These are phyloP conservation scores for Talaromyces sp. DNA, from an alignment of 2,329 filamentous ascomycete genomes.

Conservation along the genomic window DNA sequence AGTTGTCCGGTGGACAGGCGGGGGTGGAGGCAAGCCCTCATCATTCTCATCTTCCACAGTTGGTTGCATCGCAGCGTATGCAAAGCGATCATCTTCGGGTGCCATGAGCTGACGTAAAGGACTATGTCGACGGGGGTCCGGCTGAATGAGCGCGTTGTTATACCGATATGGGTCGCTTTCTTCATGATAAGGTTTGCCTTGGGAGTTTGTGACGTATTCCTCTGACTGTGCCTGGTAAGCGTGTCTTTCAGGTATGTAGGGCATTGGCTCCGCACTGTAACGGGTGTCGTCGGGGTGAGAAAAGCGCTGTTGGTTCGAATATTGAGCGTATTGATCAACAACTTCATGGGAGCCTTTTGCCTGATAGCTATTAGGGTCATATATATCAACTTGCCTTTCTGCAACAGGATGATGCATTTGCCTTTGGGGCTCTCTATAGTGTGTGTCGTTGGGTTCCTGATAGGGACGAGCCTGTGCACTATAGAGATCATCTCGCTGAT, in stretches of 20 bases:
- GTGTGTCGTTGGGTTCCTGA: constrained; percentile 5
- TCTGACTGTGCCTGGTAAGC: constrained; percentile 1
- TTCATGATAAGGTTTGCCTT: constrained; percentile 6
- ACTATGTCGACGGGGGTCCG: constrained; percentile 33
- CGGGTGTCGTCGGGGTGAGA: not conserved
- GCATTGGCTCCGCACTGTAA: constrained; percentile 11
- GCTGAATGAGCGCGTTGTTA: constrained; percentile 42
- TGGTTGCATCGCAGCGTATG: constrained; percentile 46
- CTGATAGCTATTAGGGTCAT: constrained; percentile 7
- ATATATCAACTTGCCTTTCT: not conserved
- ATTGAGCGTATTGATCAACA: constrained; percentile 8
- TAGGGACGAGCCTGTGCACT: constrained; percentile 6
- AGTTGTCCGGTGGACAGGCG: constrained; percentile 35
- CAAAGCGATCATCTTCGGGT: constrained; percentile 31
- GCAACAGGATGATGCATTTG: constrained; percentile 6
- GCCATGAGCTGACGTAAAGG: constrained; percentile 26
- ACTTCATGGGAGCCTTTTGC: constrained; percentile 2
- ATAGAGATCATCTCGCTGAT: constrained; percentile 13
- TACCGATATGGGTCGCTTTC: constrained; percentile 39
- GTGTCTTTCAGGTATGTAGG: constrained; percentile 3
- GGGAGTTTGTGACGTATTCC: not conserved
- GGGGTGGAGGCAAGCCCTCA: constrained; percentile 34
- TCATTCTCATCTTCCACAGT: constrained; percentile 47
- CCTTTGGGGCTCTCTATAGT: constrained; percentile 11
- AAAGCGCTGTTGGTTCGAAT: constrained; percentile 1